phyloP scores from a whole-genome alignment of 1,284 basidiomycete species.

The Violaceomyces palustris region DNA sequence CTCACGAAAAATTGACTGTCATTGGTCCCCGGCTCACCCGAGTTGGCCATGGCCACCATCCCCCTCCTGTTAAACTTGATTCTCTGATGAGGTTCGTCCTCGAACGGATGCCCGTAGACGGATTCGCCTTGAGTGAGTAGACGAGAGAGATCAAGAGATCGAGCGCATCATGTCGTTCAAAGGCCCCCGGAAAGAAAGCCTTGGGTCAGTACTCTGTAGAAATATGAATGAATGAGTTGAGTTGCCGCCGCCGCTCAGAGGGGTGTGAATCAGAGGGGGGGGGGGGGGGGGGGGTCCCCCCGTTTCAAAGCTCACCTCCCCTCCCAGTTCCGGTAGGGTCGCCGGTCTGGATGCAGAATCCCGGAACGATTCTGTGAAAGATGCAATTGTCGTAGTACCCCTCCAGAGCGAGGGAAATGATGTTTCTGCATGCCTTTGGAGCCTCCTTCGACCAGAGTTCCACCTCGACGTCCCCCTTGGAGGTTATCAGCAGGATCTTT shows the following conservation, averaged over 20 bases:
- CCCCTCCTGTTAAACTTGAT: constrained; percentile 76
- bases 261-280: no score
- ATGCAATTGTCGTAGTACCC: constrained; percentile 93
- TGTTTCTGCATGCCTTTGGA: constrained; percentile 88
- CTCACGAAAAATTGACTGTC: constrained; percentile 53
- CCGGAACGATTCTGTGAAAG: constrained; percentile 83
- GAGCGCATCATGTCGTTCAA: not conserved
- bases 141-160: not conserved
- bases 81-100: constrained; percentile 88
- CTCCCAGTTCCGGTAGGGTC: constrained; percentile 84
- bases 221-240: no score
- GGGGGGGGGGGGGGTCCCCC: no score
- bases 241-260: no score
- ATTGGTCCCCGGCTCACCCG: constrained; percentile 59
- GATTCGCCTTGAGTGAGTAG: constrained; percentile 12
- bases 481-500: constrained; percentile 81
- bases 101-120: constrained; percentile 67
- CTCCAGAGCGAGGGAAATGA: constrained; percentile 82
- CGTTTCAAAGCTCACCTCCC: constrained; percentile 68
- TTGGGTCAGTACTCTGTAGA: no score
- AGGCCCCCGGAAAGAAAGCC: not conserved
- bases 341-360: constrained; percentile 90
- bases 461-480: constrained; percentile 61
- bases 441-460: constrained; percentile 95
- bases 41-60: constrained; percentile 88